Base-by-base conservation (phyloP, 495 filamentous ascomycete genomes). In the Talaromyces adpressus region DNA sequence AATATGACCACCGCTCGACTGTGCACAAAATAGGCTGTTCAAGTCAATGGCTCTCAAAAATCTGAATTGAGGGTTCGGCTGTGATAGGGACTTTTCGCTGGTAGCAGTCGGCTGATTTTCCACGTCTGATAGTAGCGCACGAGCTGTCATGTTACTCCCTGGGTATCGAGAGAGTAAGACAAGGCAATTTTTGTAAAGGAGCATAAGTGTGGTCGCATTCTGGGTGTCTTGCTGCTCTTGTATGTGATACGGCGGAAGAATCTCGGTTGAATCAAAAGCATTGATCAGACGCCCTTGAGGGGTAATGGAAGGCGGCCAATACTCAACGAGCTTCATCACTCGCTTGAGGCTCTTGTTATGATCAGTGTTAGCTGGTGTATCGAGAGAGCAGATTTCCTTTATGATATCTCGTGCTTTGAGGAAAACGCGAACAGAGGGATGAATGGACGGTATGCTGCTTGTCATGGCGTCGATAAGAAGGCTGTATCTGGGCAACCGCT, bases 391-490 rank as follows among this genome's bases (percentile, higher is more conserved):
- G 45, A 99, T 98, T 36, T 94, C 92, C 18, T 92, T 90, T 65
- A 99, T 90, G 57, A 96, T 87, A 70, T 97, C 92, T 64, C 92
- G 82, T 9, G 94, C 92, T 69, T 90, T 91, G 23, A 94, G 81
- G 69, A 99, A 85, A 7, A 79, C 80, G 64, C 88, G 85, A 56
- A 96, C 79, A 1, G 92, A 92, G 18, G 90, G 89, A 68, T 98
- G 92, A 9, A 89, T 85, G 45, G 90, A 81, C 6, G 93, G 92
- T 9, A 99, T 81, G 65, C 86, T 88, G 65, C 86, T 85, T 59
- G 91, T 82, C 73, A 99, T 97, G 65, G 93, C 93, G 75, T 98
- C 95, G 65, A 99, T 96, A 66, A 97, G 87, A 7, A 99, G 79
- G 70, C 89, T 96, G 73, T 99, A 99, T 6, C 94, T 89, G 45